phyloP scores from a whole-genome alignment of 371 early-diverging fungal species.

The Zychaea mexicana region DNA sequence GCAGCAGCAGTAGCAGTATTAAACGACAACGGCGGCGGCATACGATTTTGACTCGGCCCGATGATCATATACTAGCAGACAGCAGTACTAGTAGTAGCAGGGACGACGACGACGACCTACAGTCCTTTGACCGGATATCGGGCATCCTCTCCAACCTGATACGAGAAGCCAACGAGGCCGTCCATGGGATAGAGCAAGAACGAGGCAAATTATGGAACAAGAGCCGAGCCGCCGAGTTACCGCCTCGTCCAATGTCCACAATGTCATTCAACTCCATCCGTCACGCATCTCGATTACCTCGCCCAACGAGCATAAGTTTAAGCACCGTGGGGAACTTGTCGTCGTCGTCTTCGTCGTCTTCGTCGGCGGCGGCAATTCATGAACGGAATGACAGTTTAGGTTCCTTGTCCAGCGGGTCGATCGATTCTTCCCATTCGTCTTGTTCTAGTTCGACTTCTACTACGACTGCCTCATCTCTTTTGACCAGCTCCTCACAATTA shows the following conservation, averaged over 20 bases:
- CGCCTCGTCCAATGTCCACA: background rate
- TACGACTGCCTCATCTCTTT: background rate
- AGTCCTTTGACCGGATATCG: slow-evolving; percentile 46
- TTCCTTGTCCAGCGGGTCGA: too few relatives aligned
- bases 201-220: slow-evolving; percentile 4
- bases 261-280: background rate
- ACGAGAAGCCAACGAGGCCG: slow-evolving; percentile 54
- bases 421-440: background rate
- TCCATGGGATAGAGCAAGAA: slow-evolving; percentile 37
- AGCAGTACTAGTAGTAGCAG: slow-evolving; percentile 8
- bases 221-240: background rate
- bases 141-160: slow-evolving; percentile 42
- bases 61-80: slow-evolving; percentile 17
- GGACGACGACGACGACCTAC: slow-evolving; percentile 12
- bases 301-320: slow-evolving; percentile 22
- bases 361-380: background rate
- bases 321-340: too few relatives aligned
- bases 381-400: slow-evolving; percentile 1
- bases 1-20: slow-evolving; percentile 33
- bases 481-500: slow-evolving; percentile 3
- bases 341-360: too few relatives aligned
- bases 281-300: slow-evolving; percentile 28
- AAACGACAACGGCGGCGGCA: slow-evolving; percentile 19
- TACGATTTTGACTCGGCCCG: background rate
- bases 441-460: slow-evolving; percentile 10